Evolutionary conservation across 441 rosid species (phyloP), one percentile per base, ranked within the genome.

Genomic region (Populus hybrid): DNA sequence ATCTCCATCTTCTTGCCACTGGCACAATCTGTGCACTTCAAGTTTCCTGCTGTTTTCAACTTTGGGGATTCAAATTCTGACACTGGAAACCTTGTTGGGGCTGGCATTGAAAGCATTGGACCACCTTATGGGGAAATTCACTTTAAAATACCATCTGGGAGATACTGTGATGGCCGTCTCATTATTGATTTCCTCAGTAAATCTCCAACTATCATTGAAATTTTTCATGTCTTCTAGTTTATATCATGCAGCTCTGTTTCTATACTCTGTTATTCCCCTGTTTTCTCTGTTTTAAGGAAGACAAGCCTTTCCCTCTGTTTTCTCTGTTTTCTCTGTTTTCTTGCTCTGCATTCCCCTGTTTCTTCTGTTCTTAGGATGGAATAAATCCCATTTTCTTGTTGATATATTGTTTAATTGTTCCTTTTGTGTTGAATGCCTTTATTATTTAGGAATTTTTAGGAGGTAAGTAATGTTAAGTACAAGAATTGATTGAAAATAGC

Each of bases 131-230:
- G 89, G 2, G 79, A 86, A 70, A 74, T 79, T 66, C 74, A 77
- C 81, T 88, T 88, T 76, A 74, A 74, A 66, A 78, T 70, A 8
- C 89, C 90, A 21, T 81, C 77, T 46, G 89, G 90, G 28, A 84
- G 89, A 75, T 88, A 81, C 81, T 74, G 80, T 67, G 90, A 87
- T 74, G 90, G 90, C 61, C 85, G 90, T 6, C 84, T 88, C 50
- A 30, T 80, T 35, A 69, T 88, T 20, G 90, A 88, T 81, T 88
- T 88, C 66, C 88, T 96, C 78, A 80, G 98, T 96, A 92, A 83
- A 57, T 50, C 42, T 20, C 54, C 69, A 70, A 10, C 71, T 32
- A 20, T 0, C 23, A 8, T 67, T 69, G 6, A 9, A 10, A 23
- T 30, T 10, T 64, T 61, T 24, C 38, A 11, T 63, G 34, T 38